Base-by-base conservation (phyloP, 2,329 filamentous ascomycete species). In the Aspergillus clavatus region DNA sequence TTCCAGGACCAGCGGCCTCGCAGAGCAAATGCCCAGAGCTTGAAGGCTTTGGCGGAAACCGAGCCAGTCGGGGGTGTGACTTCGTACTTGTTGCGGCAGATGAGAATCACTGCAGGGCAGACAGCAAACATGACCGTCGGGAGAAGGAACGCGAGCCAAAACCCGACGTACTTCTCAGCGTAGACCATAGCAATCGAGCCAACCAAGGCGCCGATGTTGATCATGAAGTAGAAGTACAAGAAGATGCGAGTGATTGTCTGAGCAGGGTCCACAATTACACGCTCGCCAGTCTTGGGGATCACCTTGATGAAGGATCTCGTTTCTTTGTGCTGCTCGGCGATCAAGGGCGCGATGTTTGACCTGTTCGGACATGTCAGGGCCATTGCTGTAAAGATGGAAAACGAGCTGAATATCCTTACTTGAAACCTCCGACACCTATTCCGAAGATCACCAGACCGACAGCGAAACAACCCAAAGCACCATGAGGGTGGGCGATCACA, bases 391-490 rank as follows among this genome's bases (percentile, higher is more conserved):
- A 4, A 6, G 14, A 40, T 2, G 12, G 27, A 16, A 27, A 16
- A 24, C 12, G 18, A 23, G 27, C 7, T 1, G 31, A 16, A 10
- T 35, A 19, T 35, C 12, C 31, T 6, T 54, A 59, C 73, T 89
- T 90, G 78, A 90, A 89, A 56, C 87, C 84, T 47, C 86, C 86
- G 1, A 84, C 87, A 29, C 86, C 86, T 26, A 87, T 68, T 16
- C 84, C 84, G 57, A 89, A 79, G 58, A 89, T 74, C 40, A 86
- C 67, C 52, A 86, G 76, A 26, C 81, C 79, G 19, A 82, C 67
- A 10, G 83, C 64, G 57, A 88, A 85, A 41, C 79, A 81, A 2
- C 72, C 82, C 24, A 87, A 76, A 1, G 82, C 74, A 18, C 73
- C 70, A 21, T 80, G 74, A 27, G 69, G 66, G 55, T 81, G 67